Percentiles rank a stretch among this genome's conserved stretches.
These are phyloP conservation scores for Chimonanthus salicifolius DNA, from an alignment of 164 flowering plant species.

Conservation along the genomic window DNA sequence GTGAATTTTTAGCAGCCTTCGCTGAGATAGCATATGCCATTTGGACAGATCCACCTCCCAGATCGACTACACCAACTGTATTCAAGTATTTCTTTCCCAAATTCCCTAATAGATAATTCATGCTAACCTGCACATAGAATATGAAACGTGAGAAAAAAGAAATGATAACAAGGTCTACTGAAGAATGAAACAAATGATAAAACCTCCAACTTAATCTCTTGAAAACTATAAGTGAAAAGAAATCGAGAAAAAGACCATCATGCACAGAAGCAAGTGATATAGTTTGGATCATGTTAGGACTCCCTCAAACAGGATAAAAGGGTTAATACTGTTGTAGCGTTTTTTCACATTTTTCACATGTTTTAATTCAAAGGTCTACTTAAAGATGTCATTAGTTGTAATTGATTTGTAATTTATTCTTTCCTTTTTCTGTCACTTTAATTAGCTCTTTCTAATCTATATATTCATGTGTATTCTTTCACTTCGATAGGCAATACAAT, in stretches of 20 bases:
- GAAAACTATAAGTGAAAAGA: background rate
- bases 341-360: no score
- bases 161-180: background rate
- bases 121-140: slow-evolving; percentile 58
- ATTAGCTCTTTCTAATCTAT: no score
- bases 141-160: slow-evolving; percentile 1
- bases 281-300: background rate
- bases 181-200: background rate
- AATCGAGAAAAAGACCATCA: background rate
- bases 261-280: background rate
- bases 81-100: slow-evolving; percentile 58
- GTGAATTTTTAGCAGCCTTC: slow-evolving; percentile 69
- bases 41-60: slow-evolving; percentile 98
- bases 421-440: no score
- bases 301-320: background rate
- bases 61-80: slow-evolving; percentile 95
- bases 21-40: slow-evolving; percentile 97
- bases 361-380: no score
- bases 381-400: no score
- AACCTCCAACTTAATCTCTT: no score
- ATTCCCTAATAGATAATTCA: slow-evolving; percentile 74
- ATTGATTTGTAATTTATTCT: no score
- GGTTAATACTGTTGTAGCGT: no score
- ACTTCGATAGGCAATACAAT: no score
- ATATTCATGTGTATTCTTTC: no score